Conservation (phyloP, 2,329 filamentous ascomycete species). For the Aureobasidium subglaciale region DNA sequence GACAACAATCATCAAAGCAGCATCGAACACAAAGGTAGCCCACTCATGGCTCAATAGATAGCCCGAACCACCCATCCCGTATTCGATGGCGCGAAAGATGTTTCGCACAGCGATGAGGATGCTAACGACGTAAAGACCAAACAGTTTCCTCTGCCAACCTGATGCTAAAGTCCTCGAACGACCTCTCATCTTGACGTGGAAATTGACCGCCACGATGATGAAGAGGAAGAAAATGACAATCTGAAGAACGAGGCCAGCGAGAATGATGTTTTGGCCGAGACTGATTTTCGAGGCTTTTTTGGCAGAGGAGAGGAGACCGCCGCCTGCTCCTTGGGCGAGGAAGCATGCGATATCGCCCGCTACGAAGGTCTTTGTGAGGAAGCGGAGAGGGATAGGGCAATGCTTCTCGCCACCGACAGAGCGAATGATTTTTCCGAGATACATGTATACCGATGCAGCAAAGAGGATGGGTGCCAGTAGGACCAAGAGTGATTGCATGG, state of each 20-base stretch:
- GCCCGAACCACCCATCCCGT: slow-evolving; percentile 36
- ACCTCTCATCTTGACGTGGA: slow-evolving; percentile 40
- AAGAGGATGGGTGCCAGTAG: slow-evolving; percentile 42
- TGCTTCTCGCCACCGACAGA: slow-evolving; percentile 35
- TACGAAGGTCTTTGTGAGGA: slow-evolving; percentile 51
- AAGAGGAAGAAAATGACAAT: slow-evolving; percentile 53
- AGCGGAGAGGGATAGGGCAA: slow-evolving; percentile 37
- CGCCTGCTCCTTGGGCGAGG: slow-evolving; percentile 43
- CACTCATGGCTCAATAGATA: slow-evolving; percentile 37
- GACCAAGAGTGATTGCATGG: slow-evolving; percentile 37
- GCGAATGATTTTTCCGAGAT: slow-evolving; percentile 38
- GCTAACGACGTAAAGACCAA: slow-evolving; percentile 33
- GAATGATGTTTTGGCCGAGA: slow-evolving; percentile 45
- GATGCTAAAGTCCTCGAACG: slow-evolving; percentile 16
- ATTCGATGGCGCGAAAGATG: slow-evolving; percentile 43
- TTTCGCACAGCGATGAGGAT: slow-evolving; percentile 40
- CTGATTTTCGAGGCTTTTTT: slow-evolving; percentile 20
- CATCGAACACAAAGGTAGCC: slow-evolving; percentile 41
- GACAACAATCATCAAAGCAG: slow-evolving; percentile 33
- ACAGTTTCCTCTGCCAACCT: slow-evolving; percentile 29
- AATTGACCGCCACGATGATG: slow-evolving; percentile 40
- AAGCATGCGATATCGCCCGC: slow-evolving; percentile 48
- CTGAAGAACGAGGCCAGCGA: slow-evolving; percentile 51
- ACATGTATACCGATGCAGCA: slow-evolving; percentile 47
- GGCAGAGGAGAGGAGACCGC: slow-evolving; percentile 28